These are phyloP conservation scores for Jatropha podagrica DNA, from an alignment of 441 rosid genomes.

Conservation along the genomic window DNA sequence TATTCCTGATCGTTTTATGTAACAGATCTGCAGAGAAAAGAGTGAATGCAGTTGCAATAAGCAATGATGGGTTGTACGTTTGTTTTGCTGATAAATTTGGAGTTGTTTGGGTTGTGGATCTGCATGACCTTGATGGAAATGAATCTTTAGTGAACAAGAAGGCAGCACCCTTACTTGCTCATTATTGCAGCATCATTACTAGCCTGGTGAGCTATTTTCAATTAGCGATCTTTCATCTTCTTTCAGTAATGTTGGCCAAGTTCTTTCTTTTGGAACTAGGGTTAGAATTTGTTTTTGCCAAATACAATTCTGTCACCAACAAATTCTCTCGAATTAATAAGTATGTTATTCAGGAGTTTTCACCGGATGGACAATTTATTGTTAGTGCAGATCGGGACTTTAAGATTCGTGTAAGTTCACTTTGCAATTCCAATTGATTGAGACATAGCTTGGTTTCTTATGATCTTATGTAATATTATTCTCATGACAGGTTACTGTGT, in stretches of 20 bases:
- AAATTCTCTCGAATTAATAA: neutral
- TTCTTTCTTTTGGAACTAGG: neutral
- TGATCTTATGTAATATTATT: slow-evolving; percentile 19
- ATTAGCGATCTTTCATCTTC: neutral
- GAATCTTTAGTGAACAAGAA: slow-evolving; percentile 44
- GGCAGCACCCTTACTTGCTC: slow-evolving; percentile 72
- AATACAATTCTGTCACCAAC: neutral
- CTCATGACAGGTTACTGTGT: slow-evolving; percentile 60
- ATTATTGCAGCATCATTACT: slow-evolving; percentile 95
- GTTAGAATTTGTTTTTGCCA: neutral
- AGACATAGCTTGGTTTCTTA: slow-evolving; percentile 16
- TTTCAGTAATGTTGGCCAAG: neutral
- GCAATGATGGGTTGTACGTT: slow-evolving; percentile 56
- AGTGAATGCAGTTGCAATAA: slow-evolving; percentile 79
- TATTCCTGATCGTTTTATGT: slow-evolving; percentile 1
- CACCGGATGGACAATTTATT: slow-evolving; percentile 73
- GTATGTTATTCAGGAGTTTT: slow-evolving; percentile 67
- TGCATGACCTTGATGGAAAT: slow-evolving; percentile 43
- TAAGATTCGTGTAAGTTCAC: slow-evolving; percentile 75
- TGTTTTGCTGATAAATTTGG: slow-evolving; percentile 96
- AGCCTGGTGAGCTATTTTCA: slow-evolving; percentile 51
- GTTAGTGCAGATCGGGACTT: slow-evolving; percentile 87
- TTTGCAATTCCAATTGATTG: slow-evolving; percentile 21
- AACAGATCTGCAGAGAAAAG: slow-evolving; percentile 82
- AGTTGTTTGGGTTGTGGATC: slow-evolving; percentile 84